Evolutionary conservation across 78 protist species (phyloP).

Genomic region (Dictyostelium citrinum): DNA sequence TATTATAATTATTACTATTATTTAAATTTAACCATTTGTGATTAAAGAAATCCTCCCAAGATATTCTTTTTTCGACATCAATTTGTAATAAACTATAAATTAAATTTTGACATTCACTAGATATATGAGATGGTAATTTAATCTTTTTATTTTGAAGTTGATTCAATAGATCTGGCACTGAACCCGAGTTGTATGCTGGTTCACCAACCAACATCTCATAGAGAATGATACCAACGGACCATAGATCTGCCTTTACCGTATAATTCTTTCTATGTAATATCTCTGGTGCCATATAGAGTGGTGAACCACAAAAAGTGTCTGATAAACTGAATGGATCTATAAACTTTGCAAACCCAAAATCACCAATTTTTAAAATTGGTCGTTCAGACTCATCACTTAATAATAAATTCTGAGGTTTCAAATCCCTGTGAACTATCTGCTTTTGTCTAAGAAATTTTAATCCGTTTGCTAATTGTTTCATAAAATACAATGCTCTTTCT

Average conservation of each 20-base stretch:
- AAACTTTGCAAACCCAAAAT: constrained; percentile 87
- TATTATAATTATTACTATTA: no score
- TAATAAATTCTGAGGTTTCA: constrained; percentile 88
- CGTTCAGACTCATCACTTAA: constrained; percentile 28
- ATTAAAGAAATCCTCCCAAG: constrained; percentile 74
- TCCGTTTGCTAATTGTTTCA: constrained; percentile 75
- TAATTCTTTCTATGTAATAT: constrained; percentile 54
- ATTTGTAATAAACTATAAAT: constrained; percentile 40
- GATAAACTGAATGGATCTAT: constrained; percentile 43
- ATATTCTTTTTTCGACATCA: constrained; percentile 42
- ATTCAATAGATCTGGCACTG: constrained; percentile 26
- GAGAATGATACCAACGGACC: constrained; percentile 92
- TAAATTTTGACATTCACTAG: constrained; percentile 63
- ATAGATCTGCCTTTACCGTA: constrained; percentile 91
- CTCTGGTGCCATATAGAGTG: constrained; percentile 82
- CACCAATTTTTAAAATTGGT: constrained; percentile 82
- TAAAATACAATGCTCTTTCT: constrained; percentile 48
- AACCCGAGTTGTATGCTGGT: constrained; percentile 81
- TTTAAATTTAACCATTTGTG: constrained; percentile 68
- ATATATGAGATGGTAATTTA: neutral
- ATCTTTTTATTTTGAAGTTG: constrained; percentile 15
- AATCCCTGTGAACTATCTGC: constrained; percentile 83
- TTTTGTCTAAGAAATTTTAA: constrained; percentile 29
- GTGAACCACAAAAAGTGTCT: constrained; percentile 80
- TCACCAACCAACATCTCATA: constrained; percentile 92